Evolutionary conservation across 2,329 filamentous ascomycete species (phyloP).

Genomic region (Botryotinia calthae): DNA sequence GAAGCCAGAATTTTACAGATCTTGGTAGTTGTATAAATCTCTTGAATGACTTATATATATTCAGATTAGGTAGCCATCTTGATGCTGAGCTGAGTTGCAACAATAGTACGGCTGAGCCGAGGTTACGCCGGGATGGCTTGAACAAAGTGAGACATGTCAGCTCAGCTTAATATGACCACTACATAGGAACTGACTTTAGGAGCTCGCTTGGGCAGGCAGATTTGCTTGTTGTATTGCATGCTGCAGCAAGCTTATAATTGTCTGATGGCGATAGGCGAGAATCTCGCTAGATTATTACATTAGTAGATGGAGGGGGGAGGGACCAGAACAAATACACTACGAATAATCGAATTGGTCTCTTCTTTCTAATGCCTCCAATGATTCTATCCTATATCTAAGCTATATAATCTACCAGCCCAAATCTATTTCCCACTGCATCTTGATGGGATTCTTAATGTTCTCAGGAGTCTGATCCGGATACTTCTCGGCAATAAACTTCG

Average conservation of each 20-base stretch:
- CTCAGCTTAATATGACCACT: not conserved
- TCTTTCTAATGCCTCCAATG: not conserved
- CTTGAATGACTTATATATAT: not conserved
- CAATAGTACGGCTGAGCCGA: not conserved
- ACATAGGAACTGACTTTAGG: not conserved
- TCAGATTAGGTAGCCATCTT: not conserved
- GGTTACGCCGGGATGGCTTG: not conserved
- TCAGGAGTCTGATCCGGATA: slow-evolving; percentile 15
- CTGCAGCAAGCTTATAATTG: not conserved
- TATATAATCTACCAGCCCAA: not conserved
- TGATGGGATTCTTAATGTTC: not conserved
- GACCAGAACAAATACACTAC: not conserved
- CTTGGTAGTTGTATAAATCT: not conserved
- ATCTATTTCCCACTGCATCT: slow-evolving; percentile 15
- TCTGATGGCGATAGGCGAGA: not conserved
- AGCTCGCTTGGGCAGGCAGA: not conserved
- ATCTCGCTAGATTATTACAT: not conserved
- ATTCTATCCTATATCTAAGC: not conserved
- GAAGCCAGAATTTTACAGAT: not conserved
- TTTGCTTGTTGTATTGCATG: not conserved
- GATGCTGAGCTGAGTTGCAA: not conserved
- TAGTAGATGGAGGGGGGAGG: not conserved
- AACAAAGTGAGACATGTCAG: not conserved
- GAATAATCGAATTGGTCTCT: not conserved
- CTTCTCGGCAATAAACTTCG: not conserved